These are phyloP conservation scores for Fraxinus angustifolia DNA, from an alignment of 305 asterid species.

Conservation along the genomic window DNA sequence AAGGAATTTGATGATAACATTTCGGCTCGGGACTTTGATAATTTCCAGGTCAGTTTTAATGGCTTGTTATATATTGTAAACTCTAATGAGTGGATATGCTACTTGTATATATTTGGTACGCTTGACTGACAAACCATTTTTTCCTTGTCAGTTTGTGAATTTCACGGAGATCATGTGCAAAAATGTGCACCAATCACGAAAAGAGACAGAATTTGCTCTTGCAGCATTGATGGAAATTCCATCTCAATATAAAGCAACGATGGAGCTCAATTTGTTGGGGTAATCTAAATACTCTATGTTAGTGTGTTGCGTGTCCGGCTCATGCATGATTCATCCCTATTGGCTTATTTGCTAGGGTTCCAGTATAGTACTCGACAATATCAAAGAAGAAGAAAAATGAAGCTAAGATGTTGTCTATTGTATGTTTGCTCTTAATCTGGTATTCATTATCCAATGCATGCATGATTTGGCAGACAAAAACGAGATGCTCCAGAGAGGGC, in stretches of 20 bases:
- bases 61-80: conserved; percentile 5
- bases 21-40: conserved; percentile 88
- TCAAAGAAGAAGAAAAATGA: background rate
- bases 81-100: background rate
- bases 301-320: background rate
- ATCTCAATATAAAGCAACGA: conserved; percentile 85
- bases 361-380: background rate
- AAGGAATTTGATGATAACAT: conserved; percentile 92
- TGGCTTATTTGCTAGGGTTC: background rate
- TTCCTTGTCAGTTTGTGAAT: conserved; percentile 70
- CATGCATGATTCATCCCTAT: background rate
- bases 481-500: conserved; percentile 52
- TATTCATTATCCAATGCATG: background rate
- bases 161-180: conserved; percentile 86
- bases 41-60: conserved; percentile 66
- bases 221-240: conserved; percentile 93
- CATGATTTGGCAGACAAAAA: conserved; percentile 42
- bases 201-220: conserved; percentile 94
- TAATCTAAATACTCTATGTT: conserved; percentile 22
- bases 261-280: conserved; percentile 89
- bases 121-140: conserved; percentile 2
- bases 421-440: background rate
- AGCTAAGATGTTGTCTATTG: background rate
- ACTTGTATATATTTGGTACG: background rate
- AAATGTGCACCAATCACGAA: conserved; percentile 55